Evolutionary conservation across 345 rosid species (phyloP).

Genomic region (Aegle marmelos): DNA sequence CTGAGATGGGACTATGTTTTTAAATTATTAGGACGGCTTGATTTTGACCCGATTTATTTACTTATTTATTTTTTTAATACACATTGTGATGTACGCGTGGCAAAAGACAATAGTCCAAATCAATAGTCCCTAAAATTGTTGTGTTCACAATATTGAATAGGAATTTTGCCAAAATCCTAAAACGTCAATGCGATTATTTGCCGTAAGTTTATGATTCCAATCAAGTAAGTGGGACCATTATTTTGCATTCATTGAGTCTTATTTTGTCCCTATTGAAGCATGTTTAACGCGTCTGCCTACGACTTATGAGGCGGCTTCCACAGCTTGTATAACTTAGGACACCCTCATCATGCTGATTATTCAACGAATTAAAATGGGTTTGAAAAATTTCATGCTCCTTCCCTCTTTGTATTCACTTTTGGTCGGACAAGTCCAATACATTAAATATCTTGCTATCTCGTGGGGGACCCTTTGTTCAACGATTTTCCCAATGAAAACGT

Average conservation of each 20-base stretch:
- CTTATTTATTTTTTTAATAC: neutral
- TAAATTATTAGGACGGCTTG: neutral
- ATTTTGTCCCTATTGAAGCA: neutral
- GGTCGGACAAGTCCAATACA: neutral
- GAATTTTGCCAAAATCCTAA: neutral
- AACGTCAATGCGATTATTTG: neutral
- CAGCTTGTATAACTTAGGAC: neutral
- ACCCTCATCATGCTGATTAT: neutral
- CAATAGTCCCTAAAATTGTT: neutral
- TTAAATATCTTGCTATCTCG: neutral
- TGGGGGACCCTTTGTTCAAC: neutral
- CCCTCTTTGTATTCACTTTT: neutral
- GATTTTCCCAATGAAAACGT: neutral
- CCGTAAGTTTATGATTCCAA: neutral
- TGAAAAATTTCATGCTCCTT: neutral
- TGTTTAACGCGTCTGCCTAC: constrained; percentile 8
- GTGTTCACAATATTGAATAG: neutral
- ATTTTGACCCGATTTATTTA: neutral
- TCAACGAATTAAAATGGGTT: neutral
- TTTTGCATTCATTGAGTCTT: neutral
- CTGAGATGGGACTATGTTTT: neutral
- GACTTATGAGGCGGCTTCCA: neutral
- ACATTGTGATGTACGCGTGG: neutral
- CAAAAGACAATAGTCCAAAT: neutral
- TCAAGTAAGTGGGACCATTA: neutral